Conservation (phyloP, 2,329 filamentous ascomycete genomes). For the Penicillium frequentans region DNA sequence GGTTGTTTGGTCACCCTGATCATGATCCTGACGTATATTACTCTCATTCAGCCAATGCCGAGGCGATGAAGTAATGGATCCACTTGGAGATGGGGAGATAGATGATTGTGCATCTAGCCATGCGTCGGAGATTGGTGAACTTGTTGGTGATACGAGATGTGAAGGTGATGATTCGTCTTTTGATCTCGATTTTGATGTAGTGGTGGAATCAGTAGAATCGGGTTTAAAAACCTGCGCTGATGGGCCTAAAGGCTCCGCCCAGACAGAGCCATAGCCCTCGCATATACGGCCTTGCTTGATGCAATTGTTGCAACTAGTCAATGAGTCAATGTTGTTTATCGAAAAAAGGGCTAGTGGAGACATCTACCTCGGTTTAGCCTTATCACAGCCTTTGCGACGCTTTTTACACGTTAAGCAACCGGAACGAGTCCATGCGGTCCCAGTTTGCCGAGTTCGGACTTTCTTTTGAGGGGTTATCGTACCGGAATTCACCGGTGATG, state of each 20-base stretch:
- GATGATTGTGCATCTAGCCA: slow-evolving; percentile 12
- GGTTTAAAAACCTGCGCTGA: slow-evolving; percentile 30
- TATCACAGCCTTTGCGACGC: slow-evolving; percentile 40
- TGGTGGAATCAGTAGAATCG: not conserved
- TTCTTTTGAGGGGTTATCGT: slow-evolving; percentile 17
- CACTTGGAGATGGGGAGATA: slow-evolving; percentile 3
- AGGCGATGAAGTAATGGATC: slow-evolving; percentile 8
- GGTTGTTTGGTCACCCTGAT: not conserved
- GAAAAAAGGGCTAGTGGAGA: not conserved
- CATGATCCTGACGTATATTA: not conserved
- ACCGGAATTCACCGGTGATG: not conserved
- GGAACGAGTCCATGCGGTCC: slow-evolving; percentile 38
- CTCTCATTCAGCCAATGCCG: not conserved
- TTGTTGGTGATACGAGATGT: slow-evolving; percentile 9
- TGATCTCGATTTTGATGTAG: not conserved
- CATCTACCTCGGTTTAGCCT: slow-evolving; percentile 36
- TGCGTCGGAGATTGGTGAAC: slow-evolving; percentile 12
- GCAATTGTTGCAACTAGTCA: slow-evolving; percentile 28
- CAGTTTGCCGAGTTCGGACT: slow-evolving; percentile 25
- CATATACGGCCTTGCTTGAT: slow-evolving; percentile 34
- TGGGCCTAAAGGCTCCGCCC: slow-evolving; percentile 36
- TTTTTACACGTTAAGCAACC: slow-evolving; percentile 43
- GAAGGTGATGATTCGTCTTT: slow-evolving; percentile 11
- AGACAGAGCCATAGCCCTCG: slow-evolving; percentile 40
- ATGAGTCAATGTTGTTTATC: not conserved